Evolutionary conservation across 768 basidiomycete species (phyloP).

Genomic region (Leucocoprinus birnbaumii): DNA sequence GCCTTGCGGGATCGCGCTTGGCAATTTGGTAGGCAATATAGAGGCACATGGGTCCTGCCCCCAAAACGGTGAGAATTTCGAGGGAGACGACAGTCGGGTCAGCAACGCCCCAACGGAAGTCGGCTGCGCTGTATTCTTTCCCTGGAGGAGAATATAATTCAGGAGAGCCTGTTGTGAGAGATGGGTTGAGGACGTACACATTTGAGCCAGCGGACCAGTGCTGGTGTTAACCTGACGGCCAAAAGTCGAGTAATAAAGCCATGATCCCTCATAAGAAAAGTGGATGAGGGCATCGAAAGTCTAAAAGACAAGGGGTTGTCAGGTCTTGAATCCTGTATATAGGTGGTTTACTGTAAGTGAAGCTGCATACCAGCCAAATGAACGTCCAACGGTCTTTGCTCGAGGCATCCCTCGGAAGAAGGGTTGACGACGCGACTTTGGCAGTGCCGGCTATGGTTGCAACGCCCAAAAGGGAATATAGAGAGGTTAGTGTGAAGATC

Average conservation of each 20-base stretch:
- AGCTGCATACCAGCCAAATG: slow-evolving; percentile 66
- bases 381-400: slow-evolving; percentile 70
- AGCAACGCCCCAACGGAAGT: slow-evolving; percentile 77
- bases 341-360: no score
- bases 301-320: slow-evolving; percentile 28
- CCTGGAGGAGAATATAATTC: slow-evolving; percentile 36
- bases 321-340: no score
- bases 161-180: not conserved
- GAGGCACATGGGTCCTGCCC: slow-evolving; percentile 71
- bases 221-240: slow-evolving; percentile 72
- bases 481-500: slow-evolving; percentile 46
- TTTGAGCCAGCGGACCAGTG: slow-evolving; percentile 62
- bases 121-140: slow-evolving; percentile 80
- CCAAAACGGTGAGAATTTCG: slow-evolving; percentile 80
- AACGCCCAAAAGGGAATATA: slow-evolving; percentile 62
- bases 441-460: slow-evolving; percentile 48
- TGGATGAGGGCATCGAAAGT: slow-evolving; percentile 82
- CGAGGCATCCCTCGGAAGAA: slow-evolving; percentile 61
- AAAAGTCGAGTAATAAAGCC: slow-evolving; percentile 74
- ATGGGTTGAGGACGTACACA: slow-evolving; percentile 51
- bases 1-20: slow-evolving; percentile 59
- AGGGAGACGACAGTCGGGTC: slow-evolving; percentile 82
- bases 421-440: slow-evolving; percentile 44
- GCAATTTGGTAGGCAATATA: slow-evolving; percentile 68
- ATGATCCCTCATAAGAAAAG: slow-evolving; percentile 77